A percentile compares a stretch with the other conserved stretches of the same genome.
Evolutionary conservation across 1,284 basidiomycete genomes (phyloP).

Genomic region (Sutorius eximius): DNA sequence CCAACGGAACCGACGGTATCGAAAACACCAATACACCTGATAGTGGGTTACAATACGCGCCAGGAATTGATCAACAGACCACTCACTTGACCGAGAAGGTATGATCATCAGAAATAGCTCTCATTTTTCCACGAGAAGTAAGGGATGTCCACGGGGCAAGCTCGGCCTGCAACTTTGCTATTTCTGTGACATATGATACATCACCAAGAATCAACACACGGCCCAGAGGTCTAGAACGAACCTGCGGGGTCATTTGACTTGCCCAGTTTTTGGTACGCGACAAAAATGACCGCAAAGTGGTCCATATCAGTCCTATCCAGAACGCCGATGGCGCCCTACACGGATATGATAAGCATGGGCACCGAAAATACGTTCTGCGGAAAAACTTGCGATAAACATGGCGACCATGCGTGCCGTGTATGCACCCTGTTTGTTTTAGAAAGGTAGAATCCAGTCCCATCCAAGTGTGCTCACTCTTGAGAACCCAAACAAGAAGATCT

Average conservation of each 20-base stretch:
- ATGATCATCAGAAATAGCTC: slow-evolving; percentile 46
- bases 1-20: slow-evolving; percentile 72
- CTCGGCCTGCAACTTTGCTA: slow-evolving; percentile 39
- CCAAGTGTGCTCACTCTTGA: slow-evolving; percentile 49
- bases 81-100: slow-evolving; percentile 63
- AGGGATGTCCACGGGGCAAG: slow-evolving; percentile 53
- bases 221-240: slow-evolving; percentile 26
- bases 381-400: slow-evolving; percentile 56
- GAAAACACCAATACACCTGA: slow-evolving; percentile 68
- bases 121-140: slow-evolving; percentile 50
- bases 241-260: slow-evolving; percentile 50
- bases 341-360: neutral
- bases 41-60: slow-evolving; percentile 6
- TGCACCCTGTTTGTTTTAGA: slow-evolving; percentile 46
- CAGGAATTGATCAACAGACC: neutral
- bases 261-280: slow-evolving; percentile 58
- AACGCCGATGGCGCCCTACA: slow-evolving; percentile 62
- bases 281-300: slow-evolving; percentile 61
- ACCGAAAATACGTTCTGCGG: neutral
- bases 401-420: slow-evolving; percentile 73
- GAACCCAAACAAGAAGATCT: slow-evolving; percentile 76
- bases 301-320: slow-evolving; percentile 69
- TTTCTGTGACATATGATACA: slow-evolving; percentile 39
- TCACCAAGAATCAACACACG: neutral
- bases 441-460: neutral